Conservation (phyloP, 164 flowering plant species). For the Echeveria elegans region DNA sequence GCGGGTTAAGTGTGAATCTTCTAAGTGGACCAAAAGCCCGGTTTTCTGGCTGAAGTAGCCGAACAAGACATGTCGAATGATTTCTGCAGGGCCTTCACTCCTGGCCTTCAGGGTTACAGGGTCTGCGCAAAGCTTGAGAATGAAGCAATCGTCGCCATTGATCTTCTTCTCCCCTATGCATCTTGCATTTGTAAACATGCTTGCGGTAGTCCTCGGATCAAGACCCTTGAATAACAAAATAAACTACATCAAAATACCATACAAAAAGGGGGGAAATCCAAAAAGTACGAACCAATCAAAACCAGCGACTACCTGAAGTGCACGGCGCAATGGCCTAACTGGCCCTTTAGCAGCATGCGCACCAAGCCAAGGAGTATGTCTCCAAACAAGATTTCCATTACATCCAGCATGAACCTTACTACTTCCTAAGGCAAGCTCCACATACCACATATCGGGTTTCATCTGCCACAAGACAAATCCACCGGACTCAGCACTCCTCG, state of each 20-base stretch:
- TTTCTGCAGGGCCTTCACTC: constrained; percentile 63
- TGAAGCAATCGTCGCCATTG: constrained; percentile 62
- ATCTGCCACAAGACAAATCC: constrained; percentile 65
- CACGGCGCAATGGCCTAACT: constrained; percentile 57
- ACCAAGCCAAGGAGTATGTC: constrained; percentile 70
- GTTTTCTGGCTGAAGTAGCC: constrained; percentile 66
- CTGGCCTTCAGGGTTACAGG: constrained; percentile 48
- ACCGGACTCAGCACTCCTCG: constrained; percentile 44
- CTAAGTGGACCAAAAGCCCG: constrained; percentile 54
- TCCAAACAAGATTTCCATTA: constrained; percentile 61
- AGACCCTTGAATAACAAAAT: constrained; percentile 34
- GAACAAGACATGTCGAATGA: constrained; percentile 52
- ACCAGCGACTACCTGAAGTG: constrained; percentile 43
- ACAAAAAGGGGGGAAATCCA: no score
- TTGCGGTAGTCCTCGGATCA: constrained; percentile 59
- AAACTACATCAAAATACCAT: background rate
- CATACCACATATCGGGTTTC: constrained; percentile 68
- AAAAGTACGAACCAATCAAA: background rate
- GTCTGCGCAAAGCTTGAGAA: constrained; percentile 55
- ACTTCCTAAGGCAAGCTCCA: constrained; percentile 60
- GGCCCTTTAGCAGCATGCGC: constrained; percentile 70
- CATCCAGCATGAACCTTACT: constrained; percentile 66
- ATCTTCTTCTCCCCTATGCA: constrained; percentile 66
- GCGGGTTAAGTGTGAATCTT: constrained; percentile 61
- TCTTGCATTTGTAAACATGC: constrained; percentile 55